Evolutionary conservation across 2,329 filamentous ascomycete genomes (phyloP).

Genomic region (Ophiostoma tasmaniense): DNA sequence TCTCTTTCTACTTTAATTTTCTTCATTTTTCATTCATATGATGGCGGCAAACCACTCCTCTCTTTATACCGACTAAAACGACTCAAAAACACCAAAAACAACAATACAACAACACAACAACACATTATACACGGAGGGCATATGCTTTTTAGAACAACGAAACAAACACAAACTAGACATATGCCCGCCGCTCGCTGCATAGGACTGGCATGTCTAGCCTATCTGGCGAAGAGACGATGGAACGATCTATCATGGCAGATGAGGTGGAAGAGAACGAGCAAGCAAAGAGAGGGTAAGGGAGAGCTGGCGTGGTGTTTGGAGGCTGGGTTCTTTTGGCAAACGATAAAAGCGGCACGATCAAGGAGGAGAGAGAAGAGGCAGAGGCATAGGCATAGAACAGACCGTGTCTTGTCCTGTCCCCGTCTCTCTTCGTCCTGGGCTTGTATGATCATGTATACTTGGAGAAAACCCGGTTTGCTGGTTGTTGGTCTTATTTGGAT

Average conservation of each 20-base stretch:
- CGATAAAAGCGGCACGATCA: neutral
- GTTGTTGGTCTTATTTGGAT: slow-evolving; percentile 1
- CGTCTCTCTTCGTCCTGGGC: neutral
- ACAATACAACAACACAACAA: neutral
- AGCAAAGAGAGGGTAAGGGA: neutral
- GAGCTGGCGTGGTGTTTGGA: neutral
- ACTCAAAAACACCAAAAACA: neutral
- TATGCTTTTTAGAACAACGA: neutral
- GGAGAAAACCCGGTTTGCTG: neutral
- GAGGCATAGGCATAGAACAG: neutral
- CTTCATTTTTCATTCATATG: neutral
- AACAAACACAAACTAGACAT: neutral
- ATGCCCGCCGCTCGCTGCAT: neutral
- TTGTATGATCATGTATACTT: slow-evolving; percentile 3
- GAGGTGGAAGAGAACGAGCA: neutral
- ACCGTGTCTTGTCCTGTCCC: neutral
- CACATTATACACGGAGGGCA: neutral
- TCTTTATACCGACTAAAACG: slow-evolving; percentile 9
- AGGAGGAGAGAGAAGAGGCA: neutral
- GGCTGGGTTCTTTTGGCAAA: neutral
- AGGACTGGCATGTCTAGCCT: neutral
- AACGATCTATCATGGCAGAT: slow-evolving; percentile 5
- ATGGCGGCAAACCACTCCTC: slow-evolving; percentile 13
- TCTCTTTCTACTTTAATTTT: neutral
- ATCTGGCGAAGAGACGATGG: slow-evolving; percentile 6